Percentiles rank a stretch among this genome's conserved stretches.
Evolutionary conservation across 2,329 filamentous ascomycete species (phyloP).

Genomic region (Trichophyton mentagrophytes): DNA sequence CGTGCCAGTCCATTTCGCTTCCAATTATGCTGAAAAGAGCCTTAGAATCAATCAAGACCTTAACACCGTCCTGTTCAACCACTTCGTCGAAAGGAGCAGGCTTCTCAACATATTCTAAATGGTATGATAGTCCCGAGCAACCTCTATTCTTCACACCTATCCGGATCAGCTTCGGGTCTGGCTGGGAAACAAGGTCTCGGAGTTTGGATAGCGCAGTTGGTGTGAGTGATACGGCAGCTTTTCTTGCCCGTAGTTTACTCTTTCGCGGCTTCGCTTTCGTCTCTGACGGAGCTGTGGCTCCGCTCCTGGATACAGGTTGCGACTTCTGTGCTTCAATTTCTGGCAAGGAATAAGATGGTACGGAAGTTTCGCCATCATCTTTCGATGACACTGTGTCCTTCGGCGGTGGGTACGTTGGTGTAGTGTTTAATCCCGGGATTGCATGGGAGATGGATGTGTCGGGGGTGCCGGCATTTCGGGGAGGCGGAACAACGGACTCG

Average conservation of each 20-base stretch:
- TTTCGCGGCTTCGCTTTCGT: slow-evolving; percentile 44
- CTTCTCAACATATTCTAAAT: slow-evolving; percentile 91
- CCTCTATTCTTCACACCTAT: slow-evolving; percentile 89
- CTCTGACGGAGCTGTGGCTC: slow-evolving; percentile 21
- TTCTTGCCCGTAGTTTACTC: slow-evolving; percentile 62
- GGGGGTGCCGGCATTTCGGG: slow-evolving; percentile 45
- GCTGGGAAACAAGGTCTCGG: slow-evolving; percentile 62
- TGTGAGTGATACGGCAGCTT: slow-evolving; percentile 82
- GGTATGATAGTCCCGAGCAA: slow-evolving; percentile 85
- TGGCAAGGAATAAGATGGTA: slow-evolving; percentile 36
- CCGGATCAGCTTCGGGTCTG: slow-evolving; percentile 82
- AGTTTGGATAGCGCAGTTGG: slow-evolving; percentile 69
- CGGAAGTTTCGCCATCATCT: slow-evolving; percentile 17
- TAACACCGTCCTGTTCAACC: slow-evolving; percentile 91
- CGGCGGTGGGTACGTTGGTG: slow-evolving; percentile 30
- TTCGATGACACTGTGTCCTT: not conserved
- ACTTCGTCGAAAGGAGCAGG: slow-evolving; percentile 77
- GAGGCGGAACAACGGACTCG: slow-evolving; percentile 40
- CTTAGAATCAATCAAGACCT: slow-evolving; percentile 92
- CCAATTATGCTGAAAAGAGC: slow-evolving; percentile 96
- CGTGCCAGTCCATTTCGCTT: slow-evolving; percentile 97
- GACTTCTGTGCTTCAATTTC: slow-evolving; percentile 58
- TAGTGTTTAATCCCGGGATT: slow-evolving; percentile 36
- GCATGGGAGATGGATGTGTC: slow-evolving; percentile 49
- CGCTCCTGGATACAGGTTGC: slow-evolving; percentile 32